A percentile compares a stretch with the other conserved stretches of the same genome.
Evolutionary conservation across 78 protist genomes (phyloP).

Genomic region (Dictyostelium firmibasis): DNA sequence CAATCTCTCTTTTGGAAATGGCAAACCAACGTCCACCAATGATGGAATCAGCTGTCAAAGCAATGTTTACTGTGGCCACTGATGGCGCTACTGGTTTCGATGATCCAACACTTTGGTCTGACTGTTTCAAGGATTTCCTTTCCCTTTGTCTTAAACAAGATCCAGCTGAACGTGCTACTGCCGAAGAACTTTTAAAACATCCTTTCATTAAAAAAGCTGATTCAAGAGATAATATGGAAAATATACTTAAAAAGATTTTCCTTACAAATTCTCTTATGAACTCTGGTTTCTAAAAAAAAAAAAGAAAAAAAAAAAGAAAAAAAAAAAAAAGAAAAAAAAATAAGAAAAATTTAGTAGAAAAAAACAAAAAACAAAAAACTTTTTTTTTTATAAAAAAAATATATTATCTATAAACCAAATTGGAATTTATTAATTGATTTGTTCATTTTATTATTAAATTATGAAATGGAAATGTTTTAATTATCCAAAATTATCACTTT

Average conservation of each 20-base stretch:
- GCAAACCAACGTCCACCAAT: constrained; percentile 77
- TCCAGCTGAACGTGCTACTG: constrained; percentile 72
- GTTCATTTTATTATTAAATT: neutral
- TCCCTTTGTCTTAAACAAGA: constrained; percentile 54
- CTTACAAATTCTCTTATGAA: constrained; percentile 77
- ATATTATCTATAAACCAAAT: neutral
- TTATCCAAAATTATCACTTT: neutral
- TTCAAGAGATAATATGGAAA: constrained; percentile 68
- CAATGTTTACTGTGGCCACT: constrained; percentile 79
- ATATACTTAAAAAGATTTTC: constrained; percentile 70
- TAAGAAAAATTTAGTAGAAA: neutral
- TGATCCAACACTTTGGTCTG: constrained; percentile 73
- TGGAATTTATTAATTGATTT: neutral
- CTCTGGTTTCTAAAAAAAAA: constrained; percentile 41
- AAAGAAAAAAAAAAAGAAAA: neutral
- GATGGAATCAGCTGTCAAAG: constrained; percentile 75
- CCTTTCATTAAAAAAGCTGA: constrained; percentile 77
- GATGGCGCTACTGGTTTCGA: constrained; percentile 67
- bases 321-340: neutral
- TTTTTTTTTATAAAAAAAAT: no score
- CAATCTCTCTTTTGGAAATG: constrained; percentile 69
- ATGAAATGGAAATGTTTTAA: neutral
- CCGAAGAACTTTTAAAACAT: constrained; percentile 64
- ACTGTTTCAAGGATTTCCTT: constrained; percentile 66
- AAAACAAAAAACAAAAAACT: neutral